Percentiles rank a stretch among this genome's conserved stretches.
Evolutionary conservation across 1,284 basidiomycete genomes (phyloP).

Genomic region (Bjerkandera adusta): DNA sequence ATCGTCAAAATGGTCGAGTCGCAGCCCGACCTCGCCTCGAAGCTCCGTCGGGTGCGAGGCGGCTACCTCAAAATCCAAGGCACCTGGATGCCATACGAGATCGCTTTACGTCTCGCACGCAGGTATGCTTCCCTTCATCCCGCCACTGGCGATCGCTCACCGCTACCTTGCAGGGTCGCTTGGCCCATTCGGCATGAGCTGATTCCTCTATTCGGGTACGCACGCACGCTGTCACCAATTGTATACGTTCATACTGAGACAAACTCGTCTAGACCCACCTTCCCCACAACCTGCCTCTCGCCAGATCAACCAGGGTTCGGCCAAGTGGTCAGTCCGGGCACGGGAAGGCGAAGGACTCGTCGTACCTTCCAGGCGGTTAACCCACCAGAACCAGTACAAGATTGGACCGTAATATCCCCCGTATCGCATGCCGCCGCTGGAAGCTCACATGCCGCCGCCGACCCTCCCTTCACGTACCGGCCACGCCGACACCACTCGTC

Average conservation of each 20-base stretch:
- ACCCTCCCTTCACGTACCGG: conserved; percentile 20
- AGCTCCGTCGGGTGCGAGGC: conserved; percentile 78
- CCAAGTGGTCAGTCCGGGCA: conserved; percentile 64
- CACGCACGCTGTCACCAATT: conserved; percentile 2
- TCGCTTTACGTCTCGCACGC: conserved; percentile 71
- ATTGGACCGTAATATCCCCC: conserved; percentile 27
- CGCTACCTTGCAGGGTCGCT: conserved; percentile 59
- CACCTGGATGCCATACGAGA: conserved; percentile 89
- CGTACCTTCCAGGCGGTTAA: conserved; percentile 36
- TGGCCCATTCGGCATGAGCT: conserved; percentile 85
- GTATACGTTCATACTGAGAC: conserved; percentile 12
- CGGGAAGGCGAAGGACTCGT: conserved; percentile 61
- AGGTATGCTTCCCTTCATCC: conserved; percentile 44
- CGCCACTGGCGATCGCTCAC: background rate
- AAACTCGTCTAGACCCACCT: conserved; percentile 43
- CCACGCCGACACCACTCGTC: conserved; percentile 14
- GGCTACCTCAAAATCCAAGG: conserved; percentile 88
- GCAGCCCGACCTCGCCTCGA: conserved; percentile 77
- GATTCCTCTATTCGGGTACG: conserved; percentile 79
- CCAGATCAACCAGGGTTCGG: conserved; percentile 83
- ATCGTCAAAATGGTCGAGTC: conserved; percentile 89
- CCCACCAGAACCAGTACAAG: conserved; percentile 21
- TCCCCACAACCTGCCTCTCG: conserved; percentile 74
- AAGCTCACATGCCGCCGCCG: conserved; percentile 9
- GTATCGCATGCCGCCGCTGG: conserved; percentile 5